Evolutionary conservation across 2,329 filamentous ascomycete genomes (phyloP).

Genomic region (Aspergillus arachidicola): DNA sequence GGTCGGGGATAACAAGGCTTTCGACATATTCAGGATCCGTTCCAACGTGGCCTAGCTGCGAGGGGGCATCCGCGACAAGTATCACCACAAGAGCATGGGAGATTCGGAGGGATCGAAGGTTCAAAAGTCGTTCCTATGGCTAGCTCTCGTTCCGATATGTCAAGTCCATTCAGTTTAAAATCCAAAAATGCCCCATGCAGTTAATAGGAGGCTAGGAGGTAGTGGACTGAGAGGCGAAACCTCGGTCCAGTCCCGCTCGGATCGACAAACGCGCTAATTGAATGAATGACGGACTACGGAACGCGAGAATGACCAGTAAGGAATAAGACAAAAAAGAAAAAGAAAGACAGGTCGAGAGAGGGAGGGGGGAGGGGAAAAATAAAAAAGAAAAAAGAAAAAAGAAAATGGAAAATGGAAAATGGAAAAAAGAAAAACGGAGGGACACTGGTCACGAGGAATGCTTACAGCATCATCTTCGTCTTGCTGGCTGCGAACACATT

Average conservation of each 20-base stretch:
- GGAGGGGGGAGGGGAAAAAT: neutral
- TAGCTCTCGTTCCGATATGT: neutral
- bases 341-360: no score
- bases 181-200: neutral
- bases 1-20: constrained; percentile 17
- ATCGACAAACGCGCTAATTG: constrained; percentile 11
- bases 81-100: constrained; percentile 8
- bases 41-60: constrained; percentile 16
- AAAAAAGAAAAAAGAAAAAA: neutral
- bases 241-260: constrained; percentile 15
- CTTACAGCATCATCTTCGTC: neutral
- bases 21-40: constrained; percentile 27
- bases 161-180: neutral
- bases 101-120: neutral
- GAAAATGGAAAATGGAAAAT: neutral
- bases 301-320: constrained; percentile 9
- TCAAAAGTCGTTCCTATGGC: neutral
- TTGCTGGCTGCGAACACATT: neutral
- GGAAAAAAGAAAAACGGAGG: neutral
- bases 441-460: constrained; percentile 6
- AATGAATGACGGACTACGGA: constrained; percentile 2
- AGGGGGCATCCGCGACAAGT: constrained; percentile 15
- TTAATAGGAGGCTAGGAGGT: constrained; percentile 2
- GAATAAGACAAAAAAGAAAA: neutral
- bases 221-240: constrained; percentile 8